Conservation (phyloP, 495 filamentous ascomycete genomes). For the Aspergillus biplanus region DNA sequence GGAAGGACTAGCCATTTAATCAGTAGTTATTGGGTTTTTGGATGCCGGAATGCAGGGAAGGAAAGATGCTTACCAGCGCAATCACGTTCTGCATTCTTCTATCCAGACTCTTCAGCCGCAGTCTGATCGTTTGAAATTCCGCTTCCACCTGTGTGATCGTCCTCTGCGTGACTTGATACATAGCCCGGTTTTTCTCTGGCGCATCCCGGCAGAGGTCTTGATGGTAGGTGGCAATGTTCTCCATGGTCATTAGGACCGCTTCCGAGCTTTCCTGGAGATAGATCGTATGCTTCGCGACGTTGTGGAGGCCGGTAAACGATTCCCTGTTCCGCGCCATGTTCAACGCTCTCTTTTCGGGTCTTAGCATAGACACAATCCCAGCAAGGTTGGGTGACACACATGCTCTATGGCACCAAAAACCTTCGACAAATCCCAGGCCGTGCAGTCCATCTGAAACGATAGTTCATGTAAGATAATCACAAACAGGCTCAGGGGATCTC, state of each 20-base stretch:
- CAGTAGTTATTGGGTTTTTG: background rate
- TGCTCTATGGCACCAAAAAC: background rate
- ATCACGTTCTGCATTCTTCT: constrained; percentile 11
- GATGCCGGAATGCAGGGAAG: background rate
- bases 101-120: constrained; percentile 1
- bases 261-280: constrained; percentile 3
- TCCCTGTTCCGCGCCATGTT: background rate
- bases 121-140: background rate
- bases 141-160: background rate
- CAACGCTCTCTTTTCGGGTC: background rate
- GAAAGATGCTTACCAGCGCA: background rate
- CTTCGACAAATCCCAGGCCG: background rate
- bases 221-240: background rate
- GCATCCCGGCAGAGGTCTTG: background rate
- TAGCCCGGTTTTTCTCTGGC: background rate
- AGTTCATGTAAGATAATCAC: constrained; percentile 6
- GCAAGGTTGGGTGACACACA: background rate
- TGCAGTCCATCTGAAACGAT: background rate
- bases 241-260: background rate
- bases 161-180: background rate
- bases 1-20: constrained; percentile 1
- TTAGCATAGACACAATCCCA: background rate
- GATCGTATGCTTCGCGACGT: constrained; percentile 6
- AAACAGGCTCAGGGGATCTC: background rate
- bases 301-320: constrained; percentile 5